Evolutionary conservation across 2,329 filamentous ascomycete genomes (phyloP).

Genomic region (Xylaria hypoxylon): DNA sequence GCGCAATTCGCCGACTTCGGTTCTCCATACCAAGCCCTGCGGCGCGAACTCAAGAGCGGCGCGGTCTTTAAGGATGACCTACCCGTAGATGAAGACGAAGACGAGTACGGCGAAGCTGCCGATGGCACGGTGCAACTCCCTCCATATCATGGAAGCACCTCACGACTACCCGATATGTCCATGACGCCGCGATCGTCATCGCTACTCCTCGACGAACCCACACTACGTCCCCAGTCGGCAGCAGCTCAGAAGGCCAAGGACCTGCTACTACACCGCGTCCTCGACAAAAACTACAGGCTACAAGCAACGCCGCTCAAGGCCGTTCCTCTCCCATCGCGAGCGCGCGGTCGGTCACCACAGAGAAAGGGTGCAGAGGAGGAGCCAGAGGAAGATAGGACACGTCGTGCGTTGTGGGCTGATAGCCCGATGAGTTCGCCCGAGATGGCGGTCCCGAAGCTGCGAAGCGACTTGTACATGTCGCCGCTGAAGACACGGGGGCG

Average conservation of each 20-base stretch:
- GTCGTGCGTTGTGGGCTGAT: conserved; percentile 61
- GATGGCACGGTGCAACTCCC: conserved; percentile 61
- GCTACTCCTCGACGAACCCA: conserved; percentile 62
- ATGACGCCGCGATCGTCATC: conserved; percentile 70
- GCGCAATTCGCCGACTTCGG: conserved; percentile 71
- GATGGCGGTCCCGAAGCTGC: conserved; percentile 82
- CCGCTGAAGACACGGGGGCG: conserved; percentile 65
- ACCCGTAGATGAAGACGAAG: conserved; percentile 50
- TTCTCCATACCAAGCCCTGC: conserved; percentile 81
- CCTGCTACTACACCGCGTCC: conserved; percentile 87
- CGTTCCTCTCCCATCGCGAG: conserved; percentile 44
- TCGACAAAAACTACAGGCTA: conserved; percentile 95
- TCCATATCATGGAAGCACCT: conserved; percentile 63
- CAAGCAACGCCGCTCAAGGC: conserved; percentile 86
- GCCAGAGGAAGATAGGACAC: conserved; percentile 50
- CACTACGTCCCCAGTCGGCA: conserved; percentile 40
- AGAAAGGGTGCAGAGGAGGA: conserved; percentile 39
- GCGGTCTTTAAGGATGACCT: conserved; percentile 52
- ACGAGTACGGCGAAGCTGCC: conserved; percentile 53
- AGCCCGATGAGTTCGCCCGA: conserved; percentile 80
- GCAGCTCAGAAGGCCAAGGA: conserved; percentile 65
- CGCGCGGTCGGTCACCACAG: conserved; percentile 47
- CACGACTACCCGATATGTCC: conserved; percentile 70
- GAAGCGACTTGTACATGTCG: conserved; percentile 86
- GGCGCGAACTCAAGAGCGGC: conserved; percentile 70